These are phyloP conservation scores for Trapa bicornis DNA, from an alignment of 345 rosid species.

Conservation along the genomic window DNA sequence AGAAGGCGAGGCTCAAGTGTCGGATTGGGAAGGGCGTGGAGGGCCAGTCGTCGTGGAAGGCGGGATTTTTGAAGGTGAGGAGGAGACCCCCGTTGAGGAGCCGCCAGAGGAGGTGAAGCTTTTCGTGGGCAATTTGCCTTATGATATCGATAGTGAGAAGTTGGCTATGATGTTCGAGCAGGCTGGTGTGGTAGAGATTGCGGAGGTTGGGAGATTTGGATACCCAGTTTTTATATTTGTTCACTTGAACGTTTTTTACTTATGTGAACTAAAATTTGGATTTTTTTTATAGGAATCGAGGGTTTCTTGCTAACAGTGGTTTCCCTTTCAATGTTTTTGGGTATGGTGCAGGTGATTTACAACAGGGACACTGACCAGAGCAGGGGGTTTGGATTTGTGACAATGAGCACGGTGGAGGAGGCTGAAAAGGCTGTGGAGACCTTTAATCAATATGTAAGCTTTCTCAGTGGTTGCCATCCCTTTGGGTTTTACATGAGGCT, in stretches of 20 bases:
- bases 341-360: slow-evolving; percentile 53
- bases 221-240: not conserved
- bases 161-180: slow-evolving; percentile 80
- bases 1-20: slow-evolving; percentile 20
- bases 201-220: slow-evolving; percentile 41
- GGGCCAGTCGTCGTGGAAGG: slow-evolving; percentile 14
- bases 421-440: slow-evolving; percentile 74
- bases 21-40: slow-evolving; percentile 18
- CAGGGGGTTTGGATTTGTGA: slow-evolving; percentile 93
- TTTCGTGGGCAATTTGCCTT: slow-evolving; percentile 78
- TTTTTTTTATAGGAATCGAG: too few species aligned
- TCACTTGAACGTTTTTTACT: not conserved
- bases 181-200: slow-evolving; percentile 88
- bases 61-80: slow-evolving; percentile 1
- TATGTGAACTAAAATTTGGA: not conserved
- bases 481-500: too few species aligned
- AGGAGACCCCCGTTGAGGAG: slow-evolving; percentile 20
- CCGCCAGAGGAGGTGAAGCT: slow-evolving; percentile 81
- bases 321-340: not conserved
- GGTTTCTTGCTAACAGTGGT: not conserved
- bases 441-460: slow-evolving; percentile 57
- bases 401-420: slow-evolving; percentile 85
- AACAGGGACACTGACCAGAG: slow-evolving; percentile 77
- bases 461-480: too few species aligned
- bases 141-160: slow-evolving; percentile 65